A percentile compares a stretch with the other conserved stretches of the same genome.
These are phyloP conservation scores for Cyclotella cryptica DNA, from an alignment of 108 stramenopile genomes.

Conservation along the genomic window DNA sequence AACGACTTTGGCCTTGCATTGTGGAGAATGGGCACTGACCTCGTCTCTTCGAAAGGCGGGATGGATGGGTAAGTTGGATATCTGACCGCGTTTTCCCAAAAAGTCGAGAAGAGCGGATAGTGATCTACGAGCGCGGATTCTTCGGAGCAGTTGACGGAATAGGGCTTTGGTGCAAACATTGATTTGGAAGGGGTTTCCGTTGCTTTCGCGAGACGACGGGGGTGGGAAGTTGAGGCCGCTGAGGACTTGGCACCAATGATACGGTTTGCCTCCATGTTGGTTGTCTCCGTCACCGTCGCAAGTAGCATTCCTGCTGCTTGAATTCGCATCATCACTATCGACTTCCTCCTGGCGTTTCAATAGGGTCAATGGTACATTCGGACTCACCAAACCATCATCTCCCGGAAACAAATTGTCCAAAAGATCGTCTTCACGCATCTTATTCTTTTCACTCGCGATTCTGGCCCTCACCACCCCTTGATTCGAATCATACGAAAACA, in stretches of 20 bases:
- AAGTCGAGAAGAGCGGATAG: slow-evolving; percentile 54
- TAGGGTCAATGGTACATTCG: slow-evolving; percentile 34
- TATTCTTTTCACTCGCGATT: slow-evolving; percentile 7
- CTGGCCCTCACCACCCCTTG: slow-evolving; percentile 34
- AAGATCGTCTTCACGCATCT: slow-evolving; percentile 20
- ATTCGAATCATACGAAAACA: slow-evolving; percentile 25
- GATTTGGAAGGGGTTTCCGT: slow-evolving; percentile 37
- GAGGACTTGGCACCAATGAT: slow-evolving; percentile 86
- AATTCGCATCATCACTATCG: not conserved
- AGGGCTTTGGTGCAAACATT: slow-evolving; percentile 62
- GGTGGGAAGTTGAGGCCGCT: slow-evolving; percentile 67
- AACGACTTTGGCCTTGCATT: slow-evolving; percentile 40
- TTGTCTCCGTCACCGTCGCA: slow-evolving; percentile 14
- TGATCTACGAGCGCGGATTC: slow-evolving; percentile 64
- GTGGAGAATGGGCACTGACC: not conserved
- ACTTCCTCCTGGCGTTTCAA: slow-evolving; percentile 28
- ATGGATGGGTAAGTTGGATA: slow-evolving; percentile 46
- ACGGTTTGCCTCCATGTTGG: slow-evolving; percentile 51
- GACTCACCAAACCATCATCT: slow-evolving; percentile 44
- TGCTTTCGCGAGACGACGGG: slow-evolving; percentile 24
- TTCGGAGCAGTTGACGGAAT: slow-evolving; percentile 56
- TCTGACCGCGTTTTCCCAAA: slow-evolving; percentile 41
- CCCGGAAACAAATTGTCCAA: slow-evolving; percentile 49
- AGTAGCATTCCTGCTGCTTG: not conserved
- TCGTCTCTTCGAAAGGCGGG: slow-evolving; percentile 40